A percentile compares a stretch with the other conserved stretches of the same genome.
Conservation (phyloP, 2,329 filamentous ascomycete genomes). For the Epichloe festucae region DNA sequence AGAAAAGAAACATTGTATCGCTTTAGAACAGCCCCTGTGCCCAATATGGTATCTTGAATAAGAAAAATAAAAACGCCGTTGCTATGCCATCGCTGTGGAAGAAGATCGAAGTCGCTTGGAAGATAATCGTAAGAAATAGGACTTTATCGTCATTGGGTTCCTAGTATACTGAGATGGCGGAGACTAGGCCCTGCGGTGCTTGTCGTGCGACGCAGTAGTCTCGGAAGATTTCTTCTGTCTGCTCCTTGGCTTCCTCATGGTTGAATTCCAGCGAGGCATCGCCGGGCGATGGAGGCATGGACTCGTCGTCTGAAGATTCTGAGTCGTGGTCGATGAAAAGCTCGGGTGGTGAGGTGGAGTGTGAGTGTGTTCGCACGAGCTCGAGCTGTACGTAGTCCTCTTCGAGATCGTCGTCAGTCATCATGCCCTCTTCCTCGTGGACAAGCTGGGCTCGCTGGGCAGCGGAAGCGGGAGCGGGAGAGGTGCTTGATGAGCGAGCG, state of each 20-base stretch:
- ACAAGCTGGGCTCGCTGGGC: constrained; percentile 14
- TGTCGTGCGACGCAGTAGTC: constrained; percentile 41
- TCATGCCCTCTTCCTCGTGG: constrained; percentile 27
- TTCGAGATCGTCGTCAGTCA: constrained; percentile 40
- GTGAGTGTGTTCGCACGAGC: constrained; percentile 56
- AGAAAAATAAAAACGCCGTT: constrained; percentile 13
- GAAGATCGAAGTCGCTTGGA: constrained; percentile 5
- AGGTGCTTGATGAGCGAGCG: constrained; percentile 29
- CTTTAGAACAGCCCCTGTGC: constrained; percentile 11
- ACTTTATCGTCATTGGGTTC: not conserved
- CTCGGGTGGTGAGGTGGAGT: constrained; percentile 53
- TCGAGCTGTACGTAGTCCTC: constrained; percentile 54
- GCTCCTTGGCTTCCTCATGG: constrained; percentile 38
- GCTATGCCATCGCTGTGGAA: constrained; percentile 16
- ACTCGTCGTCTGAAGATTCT: constrained; percentile 62
- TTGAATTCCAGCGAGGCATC: constrained; percentile 44
- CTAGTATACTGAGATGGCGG: constrained; percentile 45
- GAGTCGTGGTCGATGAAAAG: constrained; percentile 51
- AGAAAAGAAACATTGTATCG: constrained; percentile 5
- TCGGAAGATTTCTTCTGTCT: constrained; percentile 34
- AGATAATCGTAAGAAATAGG: not conserved
- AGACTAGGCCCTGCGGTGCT: constrained; percentile 37
- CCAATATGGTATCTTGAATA: constrained; percentile 15
- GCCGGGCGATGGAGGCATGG: constrained; percentile 61
- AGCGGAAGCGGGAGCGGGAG: constrained; percentile 10